Evolutionary conservation across 148 eudicot genomes (phyloP), one percentile per base, ranked within the genome.

Genomic region (Camellia lanceoleosa): DNA sequence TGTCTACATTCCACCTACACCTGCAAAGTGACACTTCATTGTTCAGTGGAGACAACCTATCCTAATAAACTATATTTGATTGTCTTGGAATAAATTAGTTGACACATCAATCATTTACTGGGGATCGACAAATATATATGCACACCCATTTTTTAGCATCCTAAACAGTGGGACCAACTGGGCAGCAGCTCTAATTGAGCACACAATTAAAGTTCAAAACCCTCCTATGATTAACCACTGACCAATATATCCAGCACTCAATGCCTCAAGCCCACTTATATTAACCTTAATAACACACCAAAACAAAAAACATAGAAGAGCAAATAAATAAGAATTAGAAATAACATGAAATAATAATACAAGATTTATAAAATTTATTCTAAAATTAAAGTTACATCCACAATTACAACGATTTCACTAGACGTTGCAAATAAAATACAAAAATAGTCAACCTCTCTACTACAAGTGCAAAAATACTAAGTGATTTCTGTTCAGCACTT

Each of bases 161-260:
- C 52, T 23, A 42, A 68, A 30, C 1, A 30, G 55, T 70, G 73
- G 73, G 73, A 63, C 11, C 58, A 38, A 13, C 38, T 59, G 18
- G 19, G 42, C 13, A 12, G 6, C 44, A 46, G 42, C 56, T 62
- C 69, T 20, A 49, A 74, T 15, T 18, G 51, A 46, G 44, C 71
- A 49, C 44, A 59, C 46, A 46, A 43, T 30, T 30, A 30, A 30
- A 30, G 38, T 30, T 30, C 38, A 61, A 61, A 19, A 15, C 42
- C 43, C 4, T n/a, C 11, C 68, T 43, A 3, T 75, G 78, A 75
- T 62, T 60, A 61, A 19, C 38, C 7, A 46, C 16, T 61, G 78
- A 75, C 78, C 55, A 61, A 75, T 41, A 41, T 64, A 49, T 63
- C 14, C 58, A 76, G 59, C 20, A 76, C 12, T 47, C 79, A 49